Conservation (phyloP, 805 yeast species). For the Ogataea naganishii region DNA sequence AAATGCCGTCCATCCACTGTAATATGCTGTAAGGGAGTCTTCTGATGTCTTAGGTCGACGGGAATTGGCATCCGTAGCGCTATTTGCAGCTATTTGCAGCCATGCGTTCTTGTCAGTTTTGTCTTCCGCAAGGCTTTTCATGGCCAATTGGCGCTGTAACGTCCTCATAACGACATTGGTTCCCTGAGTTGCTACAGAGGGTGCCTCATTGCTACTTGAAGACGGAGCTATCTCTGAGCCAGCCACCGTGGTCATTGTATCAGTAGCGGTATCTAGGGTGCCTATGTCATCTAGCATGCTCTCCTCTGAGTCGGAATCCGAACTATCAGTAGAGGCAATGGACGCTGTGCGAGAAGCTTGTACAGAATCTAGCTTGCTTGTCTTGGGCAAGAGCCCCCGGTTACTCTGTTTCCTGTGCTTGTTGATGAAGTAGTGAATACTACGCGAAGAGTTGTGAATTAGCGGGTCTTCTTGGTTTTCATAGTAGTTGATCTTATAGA, state of each 20-base stretch:
- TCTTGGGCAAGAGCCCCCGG: slow-evolving; percentile 3
- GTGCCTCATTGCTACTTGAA: slow-evolving; percentile 1
- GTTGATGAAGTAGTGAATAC: background rate
- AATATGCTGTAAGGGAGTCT: background rate
- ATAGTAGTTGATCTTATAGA: slow-evolving; percentile 16
- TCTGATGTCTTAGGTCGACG: background rate
- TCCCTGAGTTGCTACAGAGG: background rate
- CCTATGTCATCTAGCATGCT: background rate
- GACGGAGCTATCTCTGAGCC: too few species aligned
- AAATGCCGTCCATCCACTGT: slow-evolving; percentile 12
- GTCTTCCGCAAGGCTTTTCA: slow-evolving; percentile 8
- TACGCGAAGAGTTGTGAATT: slow-evolving; percentile 7
- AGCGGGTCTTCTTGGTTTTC: slow-evolving; percentile 10
- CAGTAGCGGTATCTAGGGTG: background rate
- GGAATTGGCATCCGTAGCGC: too few species aligned
- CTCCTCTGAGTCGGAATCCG: slow-evolving; percentile 1
- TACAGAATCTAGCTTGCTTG: slow-evolving; percentile 1
- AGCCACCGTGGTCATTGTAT: too few species aligned
- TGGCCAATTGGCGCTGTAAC: slow-evolving; percentile 18
- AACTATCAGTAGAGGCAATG: background rate
- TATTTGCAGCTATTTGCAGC: too few species aligned
- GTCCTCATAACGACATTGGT: slow-evolving; percentile 15
- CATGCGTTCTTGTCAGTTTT: too few species aligned
- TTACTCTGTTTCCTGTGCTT: background rate
- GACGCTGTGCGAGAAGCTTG: slow-evolving; percentile 1